phyloP scores from a whole-genome alignment of 2,329 filamentous ascomycete species.

The Pseudogymnoascus sp. region DNA sequence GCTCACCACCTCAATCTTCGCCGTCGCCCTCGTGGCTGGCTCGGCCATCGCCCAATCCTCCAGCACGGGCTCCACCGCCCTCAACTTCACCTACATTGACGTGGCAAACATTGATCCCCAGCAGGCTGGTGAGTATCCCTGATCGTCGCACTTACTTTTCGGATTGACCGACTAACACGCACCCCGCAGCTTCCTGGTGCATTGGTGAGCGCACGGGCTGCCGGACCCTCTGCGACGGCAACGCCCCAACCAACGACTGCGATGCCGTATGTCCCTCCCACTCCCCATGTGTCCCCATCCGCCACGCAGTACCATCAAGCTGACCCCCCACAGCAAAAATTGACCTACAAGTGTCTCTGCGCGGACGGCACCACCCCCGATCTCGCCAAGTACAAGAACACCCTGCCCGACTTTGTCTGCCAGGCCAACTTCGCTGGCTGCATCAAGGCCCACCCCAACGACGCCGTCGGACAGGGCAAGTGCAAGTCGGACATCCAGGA shows the following conservation, averaged over 20 bases:
- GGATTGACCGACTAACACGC: constrained; percentile 11
- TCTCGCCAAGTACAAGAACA: constrained; percentile 46
- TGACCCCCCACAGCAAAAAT: constrained; percentile 31
- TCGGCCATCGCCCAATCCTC: constrained; percentile 18
- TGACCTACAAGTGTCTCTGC: constrained; percentile 52
- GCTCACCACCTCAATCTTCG: constrained; percentile 22
- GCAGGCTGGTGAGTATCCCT: constrained; percentile 25
- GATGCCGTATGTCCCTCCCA: constrained; percentile 40
- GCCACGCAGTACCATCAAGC: not conserved
- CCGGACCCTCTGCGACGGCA: constrained; percentile 48
- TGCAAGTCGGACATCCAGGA: constrained; percentile 36
- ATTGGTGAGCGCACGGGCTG: constrained; percentile 50
- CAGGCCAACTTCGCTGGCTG: constrained; percentile 42
- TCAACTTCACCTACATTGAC: constrained; percentile 29
- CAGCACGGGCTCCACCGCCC: constrained; percentile 18
- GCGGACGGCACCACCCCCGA: constrained; percentile 41
- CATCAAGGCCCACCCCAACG: constrained; percentile 36
- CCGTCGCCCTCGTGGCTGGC: constrained; percentile 22
- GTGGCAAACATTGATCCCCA: constrained; percentile 31
- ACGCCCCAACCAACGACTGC: constrained; percentile 44
- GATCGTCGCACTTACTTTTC: not conserved
- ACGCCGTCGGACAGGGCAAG: constrained; percentile 35
- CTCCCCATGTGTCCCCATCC: not conserved
- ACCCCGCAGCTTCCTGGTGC: constrained; percentile 45
- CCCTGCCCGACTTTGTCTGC: constrained; percentile 54